Percentiles rank a stretch among this genome's conserved stretches.
Conservation (phyloP, 441 rosid species). For the Adansonia rubrostipa region DNA sequence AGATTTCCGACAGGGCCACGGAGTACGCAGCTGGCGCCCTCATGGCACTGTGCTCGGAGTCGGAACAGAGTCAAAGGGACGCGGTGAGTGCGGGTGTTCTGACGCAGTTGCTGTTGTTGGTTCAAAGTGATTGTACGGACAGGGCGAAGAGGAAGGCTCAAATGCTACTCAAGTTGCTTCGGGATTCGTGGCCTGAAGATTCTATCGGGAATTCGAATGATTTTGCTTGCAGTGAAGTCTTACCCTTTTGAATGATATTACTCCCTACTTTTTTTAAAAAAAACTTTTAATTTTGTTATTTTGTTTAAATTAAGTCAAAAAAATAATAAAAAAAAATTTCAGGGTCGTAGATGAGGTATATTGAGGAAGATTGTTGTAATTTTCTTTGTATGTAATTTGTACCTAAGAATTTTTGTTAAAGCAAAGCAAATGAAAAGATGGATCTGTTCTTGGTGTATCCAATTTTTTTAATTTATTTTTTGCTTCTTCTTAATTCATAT, state of each 20-base stretch:
- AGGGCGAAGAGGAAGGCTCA: slow-evolving; percentile 92
- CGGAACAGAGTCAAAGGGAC: slow-evolving; percentile 66
- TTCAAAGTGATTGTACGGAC: slow-evolving; percentile 91
- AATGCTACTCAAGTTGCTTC: slow-evolving; percentile 68
- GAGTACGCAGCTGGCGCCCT: slow-evolving; percentile 93
- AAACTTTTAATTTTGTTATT: neutral
- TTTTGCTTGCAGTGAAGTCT: slow-evolving; percentile 69
- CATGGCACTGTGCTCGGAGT: slow-evolving; percentile 64
- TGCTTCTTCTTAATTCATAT: neutral
- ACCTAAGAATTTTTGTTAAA: slow-evolving; percentile 35
- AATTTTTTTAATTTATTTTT: neutral
- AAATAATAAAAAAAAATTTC: too few species aligned
- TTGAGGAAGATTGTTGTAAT: slow-evolving; percentile 28
- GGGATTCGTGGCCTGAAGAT: slow-evolving; percentile 82
- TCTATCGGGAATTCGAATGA: slow-evolving; percentile 67
- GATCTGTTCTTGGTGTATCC: neutral
- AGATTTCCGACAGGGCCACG: slow-evolving; percentile 82
- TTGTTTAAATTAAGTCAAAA: too few species aligned
- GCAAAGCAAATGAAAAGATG: slow-evolving; percentile 28
- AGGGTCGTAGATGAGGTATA: slow-evolving; percentile 18
- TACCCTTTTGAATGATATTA: slow-evolving; percentile 55
- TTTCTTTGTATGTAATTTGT: slow-evolving; percentile 43
- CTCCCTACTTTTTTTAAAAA: neutral
- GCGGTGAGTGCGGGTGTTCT: slow-evolving; percentile 84
- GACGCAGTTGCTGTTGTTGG: slow-evolving; percentile 72